Evolutionary conservation across 305 asterid genomes (phyloP).

Genomic region (Galium porrigens): DNA sequence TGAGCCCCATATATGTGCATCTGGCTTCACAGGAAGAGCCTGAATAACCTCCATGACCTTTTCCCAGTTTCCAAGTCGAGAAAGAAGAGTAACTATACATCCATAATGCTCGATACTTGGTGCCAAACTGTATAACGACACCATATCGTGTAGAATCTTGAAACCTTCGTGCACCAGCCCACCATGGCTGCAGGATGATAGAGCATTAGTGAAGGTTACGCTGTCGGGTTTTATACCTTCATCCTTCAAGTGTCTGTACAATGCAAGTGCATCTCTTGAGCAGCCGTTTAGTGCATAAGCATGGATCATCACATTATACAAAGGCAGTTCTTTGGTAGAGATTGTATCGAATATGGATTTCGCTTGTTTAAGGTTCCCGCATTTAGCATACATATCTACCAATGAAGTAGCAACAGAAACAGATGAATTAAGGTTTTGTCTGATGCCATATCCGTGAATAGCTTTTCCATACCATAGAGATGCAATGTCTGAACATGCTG

Average conservation of each 20-base stretch:
- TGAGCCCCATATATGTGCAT: constrained; percentile 18
- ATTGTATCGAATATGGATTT: constrained; percentile 12
- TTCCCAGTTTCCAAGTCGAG: constrained; percentile 18
- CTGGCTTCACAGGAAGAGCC: constrained; percentile 19
- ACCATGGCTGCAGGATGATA: constrained; percentile 23
- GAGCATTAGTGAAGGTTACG: constrained; percentile 21
- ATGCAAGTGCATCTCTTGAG: constrained; percentile 18
- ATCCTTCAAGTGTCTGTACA: constrained; percentile 12
- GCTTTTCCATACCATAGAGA: constrained; percentile 19
- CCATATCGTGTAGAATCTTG: constrained; percentile 15
- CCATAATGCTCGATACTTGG: constrained; percentile 24
- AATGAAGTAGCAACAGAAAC: constrained; percentile 21
- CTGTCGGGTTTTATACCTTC: constrained; percentile 20
- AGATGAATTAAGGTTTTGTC: constrained; percentile 16
- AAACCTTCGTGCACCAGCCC: constrained; percentile 18
- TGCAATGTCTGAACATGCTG: constrained; percentile 19
- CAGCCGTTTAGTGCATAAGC: constrained; percentile 24
- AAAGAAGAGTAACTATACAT: constrained; percentile 19
- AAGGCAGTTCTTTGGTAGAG: constrained; percentile 15
- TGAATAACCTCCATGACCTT: constrained; percentile 16
- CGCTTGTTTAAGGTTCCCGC: constrained; percentile 18
- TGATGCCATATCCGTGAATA: constrained; percentile 18
- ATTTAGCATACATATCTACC: constrained; percentile 25
- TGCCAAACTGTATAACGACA: constrained; percentile 13
- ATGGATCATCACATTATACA: constrained; percentile 22